Base-by-base conservation (phyloP, 2,329 filamentous ascomycete species). In the Cadophora malorum region DNA sequence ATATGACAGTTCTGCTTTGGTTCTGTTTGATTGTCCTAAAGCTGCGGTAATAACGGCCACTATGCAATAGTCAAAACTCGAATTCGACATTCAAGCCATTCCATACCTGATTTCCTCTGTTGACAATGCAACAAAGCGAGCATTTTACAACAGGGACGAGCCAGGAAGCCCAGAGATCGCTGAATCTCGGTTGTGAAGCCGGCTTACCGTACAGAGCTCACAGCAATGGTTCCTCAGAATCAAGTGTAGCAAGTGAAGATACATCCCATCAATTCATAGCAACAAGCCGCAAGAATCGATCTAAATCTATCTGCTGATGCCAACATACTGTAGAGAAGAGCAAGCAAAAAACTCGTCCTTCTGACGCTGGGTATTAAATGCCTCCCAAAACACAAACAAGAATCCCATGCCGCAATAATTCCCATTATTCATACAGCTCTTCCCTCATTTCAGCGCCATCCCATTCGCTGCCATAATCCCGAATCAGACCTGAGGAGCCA, bases 361-460 rank as follows among this genome's bases (percentile, higher is more conserved):
- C 21, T 55, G 55, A 67, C 61, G 58, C 35, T 61, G 65, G 65
- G 67, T 68, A 69, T 69, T 63, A 63, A 69, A 58, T 66, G 16
- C 59, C 53, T 55, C 55, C 47, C 56, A 61, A 63, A 19, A 49
- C n/a, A 50, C 50, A 60, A 21, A 21, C 35, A 35, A 59, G 45
- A 53, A 33, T 62, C 59, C 41, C 41, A 49, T 33, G 50, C 16
- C 23, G 10, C 19, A 49, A 62, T 21, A 47, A n/a, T 31, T 41
- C 45, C 38, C 38, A 33, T 28, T 62, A 47, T 33, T 47, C 21
- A 47, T 62, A 62, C 59, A 62, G 16, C 28, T 62, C 25, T 41
- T 41, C 55, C 41, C 19, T 31, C 23, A 55, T 4, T 33, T 55
- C 23, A 10, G 19, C 31, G 4, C 28, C 50, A 28, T 62, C 7